A percentile compares a stretch with the other conserved stretches of the same genome.
Conservation (phyloP, 768 basidiomycete species). For the Auriculariales sp. region DNA sequence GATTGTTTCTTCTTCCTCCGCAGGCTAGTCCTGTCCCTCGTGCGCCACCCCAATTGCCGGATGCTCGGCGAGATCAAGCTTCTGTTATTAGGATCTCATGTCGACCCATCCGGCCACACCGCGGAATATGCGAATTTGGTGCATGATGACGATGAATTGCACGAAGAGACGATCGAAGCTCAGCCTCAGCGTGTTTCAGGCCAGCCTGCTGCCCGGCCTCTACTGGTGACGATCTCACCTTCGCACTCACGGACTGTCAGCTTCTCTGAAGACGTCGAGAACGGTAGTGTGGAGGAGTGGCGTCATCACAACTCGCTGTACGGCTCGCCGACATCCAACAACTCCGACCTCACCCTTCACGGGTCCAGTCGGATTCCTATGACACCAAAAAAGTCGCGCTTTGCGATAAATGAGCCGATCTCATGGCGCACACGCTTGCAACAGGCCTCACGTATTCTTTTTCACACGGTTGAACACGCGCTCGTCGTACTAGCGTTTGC, state of each 20-base stretch:
- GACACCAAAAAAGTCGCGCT: neutral
- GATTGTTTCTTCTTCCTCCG: neutral
- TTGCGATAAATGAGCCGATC: conserved; percentile 15
- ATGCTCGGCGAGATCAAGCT: neutral
- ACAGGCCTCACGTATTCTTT: conserved; percentile 33
- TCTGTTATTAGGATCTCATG: neutral
- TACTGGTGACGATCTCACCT: neutral
- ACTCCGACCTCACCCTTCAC: neutral
- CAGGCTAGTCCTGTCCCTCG: neutral
- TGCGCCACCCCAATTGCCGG: neutral
- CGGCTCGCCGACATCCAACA: neutral
- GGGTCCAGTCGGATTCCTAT: conserved; percentile 7
- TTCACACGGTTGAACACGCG: conserved; percentile 36
- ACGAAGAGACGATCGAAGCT: conserved; percentile 1
- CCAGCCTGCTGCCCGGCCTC: neutral
- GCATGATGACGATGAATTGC: conserved; percentile 1
- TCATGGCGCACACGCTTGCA: too few species aligned
- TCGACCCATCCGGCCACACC: neutral
- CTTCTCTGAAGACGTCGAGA: neutral
- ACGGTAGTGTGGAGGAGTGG: neutral
- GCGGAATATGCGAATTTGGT: neutral
- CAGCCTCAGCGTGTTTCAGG: neutral
- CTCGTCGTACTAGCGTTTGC: conserved; percentile 62
- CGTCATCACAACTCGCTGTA: neutral
- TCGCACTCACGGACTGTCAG: neutral